Evolutionary conservation across 23 red algal genomes (phyloP), one percentile per base, ranked within the genome.

Genomic region (Gracilaria gracilis): DNA sequence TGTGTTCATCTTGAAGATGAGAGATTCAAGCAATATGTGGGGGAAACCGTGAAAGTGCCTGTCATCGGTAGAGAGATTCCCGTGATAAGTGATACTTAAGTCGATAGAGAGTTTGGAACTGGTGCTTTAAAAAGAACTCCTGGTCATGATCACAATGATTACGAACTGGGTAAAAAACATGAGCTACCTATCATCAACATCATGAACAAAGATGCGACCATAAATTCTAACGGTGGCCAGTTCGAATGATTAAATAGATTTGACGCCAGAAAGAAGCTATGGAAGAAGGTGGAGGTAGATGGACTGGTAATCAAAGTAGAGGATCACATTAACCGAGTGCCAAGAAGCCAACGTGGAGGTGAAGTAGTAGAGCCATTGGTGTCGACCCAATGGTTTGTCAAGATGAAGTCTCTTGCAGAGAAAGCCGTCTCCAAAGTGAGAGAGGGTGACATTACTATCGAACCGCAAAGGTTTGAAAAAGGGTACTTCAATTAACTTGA

Each of bases 71-170:
- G 97, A 64, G 75, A 82, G 17, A 92, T 99, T 46, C 93, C 97
- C 2, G 42, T 99, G 9, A 96, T 99, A 62, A 83, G 89, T 20
- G 97, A 99, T 90, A 91, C 93, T 20, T 92, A 92, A 25, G 97
- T 99, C 29, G 97, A 99, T 80, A 85, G 88, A 31, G 91, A 93
- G 78, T 99, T 99, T 88, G 97, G 97, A 34, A 99, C 97, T 14
- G 97, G 97, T 29, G 97, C 93, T 35, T 67, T 99, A 33, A 99
- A 99, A 80, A 99, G 96, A 57, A 99, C 97, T 17, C 97, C 97
- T 20, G 97, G 85, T 25, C 97, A 99, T 78, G 97, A 99, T 75
- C 77, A 83, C 40, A 93, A 93, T 70, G 97, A 99, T 49, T 96
- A 99, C 47, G 93, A 95, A 85, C 90, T 99, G 51, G 97, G 93